Evolutionary conservation across 257 asterid species (phyloP), one percentile per base, ranked within the genome.

Genomic region (Solanum corneliomulleri): DNA sequence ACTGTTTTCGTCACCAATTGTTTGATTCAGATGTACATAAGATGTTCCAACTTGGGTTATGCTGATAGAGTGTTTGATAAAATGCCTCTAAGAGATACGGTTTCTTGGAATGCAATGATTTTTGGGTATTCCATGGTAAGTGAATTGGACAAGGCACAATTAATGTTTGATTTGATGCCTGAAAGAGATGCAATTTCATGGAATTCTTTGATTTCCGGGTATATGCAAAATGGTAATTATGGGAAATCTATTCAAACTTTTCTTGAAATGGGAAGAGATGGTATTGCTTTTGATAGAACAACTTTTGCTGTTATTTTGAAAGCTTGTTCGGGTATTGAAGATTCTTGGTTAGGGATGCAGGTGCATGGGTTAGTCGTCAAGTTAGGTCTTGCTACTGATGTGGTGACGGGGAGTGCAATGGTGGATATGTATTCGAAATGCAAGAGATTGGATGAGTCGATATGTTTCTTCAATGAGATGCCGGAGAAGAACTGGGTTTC

Each of bases 381-480:
- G 92, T 42, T 86, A 89, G 98, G 98, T 56, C 91, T 95, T 58
- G 95, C 87, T 86, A 86, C 58, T 77, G 94, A 95, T 87, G 95
- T 95, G 92, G 93, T 95, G 86, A 88, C 96, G 0, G 98, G 98
- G 27, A 94, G 98, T 86, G 95, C 98, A 14, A 86, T 95, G 41
- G 87, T 95, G 90, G 97, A 93, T 87, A 95, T 96, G 99, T 96
- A 96, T 89, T 96, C 95, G 25, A 96, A 96, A 89, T 94, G 99
- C 92, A 95, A 92, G 94, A 93, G 90, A 77, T 85, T 95, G 85
- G 47, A 89, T 72, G 96, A 94, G 49, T 93, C 98, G 0, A 13
- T 93, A 52, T 35, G 71, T 25, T 89, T 93, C 87, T 95, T 96
- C 31, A 3, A 84, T 77, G 89, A 92, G 42, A 96, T 96, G 94